Conservation (phyloP, 1,139 yeast genomes). For the Eremothecium sinecaudum region DNA sequence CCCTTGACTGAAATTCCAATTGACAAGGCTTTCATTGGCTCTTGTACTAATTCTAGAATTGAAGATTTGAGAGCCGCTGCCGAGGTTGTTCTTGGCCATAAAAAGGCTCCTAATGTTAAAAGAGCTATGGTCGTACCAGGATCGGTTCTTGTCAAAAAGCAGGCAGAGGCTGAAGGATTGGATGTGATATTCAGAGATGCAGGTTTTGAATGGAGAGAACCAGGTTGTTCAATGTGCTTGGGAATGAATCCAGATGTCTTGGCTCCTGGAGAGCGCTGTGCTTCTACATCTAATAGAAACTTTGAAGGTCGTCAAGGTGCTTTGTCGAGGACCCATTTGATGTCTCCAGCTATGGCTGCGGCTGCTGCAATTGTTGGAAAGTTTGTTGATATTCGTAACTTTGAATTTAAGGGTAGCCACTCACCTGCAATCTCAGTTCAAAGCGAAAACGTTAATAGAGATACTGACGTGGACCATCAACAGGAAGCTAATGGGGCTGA, state of each 20-base stretch:
- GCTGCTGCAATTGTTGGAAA: slow-evolving; percentile 94
- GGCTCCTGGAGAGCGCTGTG: slow-evolving; percentile 92
- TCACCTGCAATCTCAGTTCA: slow-evolving; percentile 54
- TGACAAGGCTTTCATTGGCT: slow-evolving; percentile 94
- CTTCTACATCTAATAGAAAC: slow-evolving; percentile 96
- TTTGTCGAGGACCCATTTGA: slow-evolving; percentile 86
- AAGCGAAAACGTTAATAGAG: slow-evolving; percentile 18
- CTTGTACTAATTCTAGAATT: slow-evolving; percentile 95
- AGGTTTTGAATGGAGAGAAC: slow-evolving; percentile 98
- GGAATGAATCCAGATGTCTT: slow-evolving; percentile 99
- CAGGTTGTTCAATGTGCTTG: slow-evolving; percentile 98
- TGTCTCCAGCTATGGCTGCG: slow-evolving; percentile 99
- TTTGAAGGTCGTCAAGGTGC: slow-evolving; percentile 99
- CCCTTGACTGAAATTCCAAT: slow-evolving; percentile 63
- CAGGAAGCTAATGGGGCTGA: slow-evolving; percentile 64
- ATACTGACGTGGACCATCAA: slow-evolving; percentile 30
- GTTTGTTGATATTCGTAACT: slow-evolving; percentile 82
- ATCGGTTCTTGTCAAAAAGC: slow-evolving; percentile 84
- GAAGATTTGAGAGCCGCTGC: slow-evolving; percentile 97
- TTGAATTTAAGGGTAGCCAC: slow-evolving; percentile 50
- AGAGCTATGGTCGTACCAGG: slow-evolving; percentile 94
- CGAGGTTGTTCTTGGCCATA: slow-evolving; percentile 79
- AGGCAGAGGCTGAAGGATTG: slow-evolving; percentile 91
- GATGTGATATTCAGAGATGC: slow-evolving; percentile 85
- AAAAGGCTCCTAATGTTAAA: slow-evolving; percentile 72